Evolutionary conservation across 2,329 filamentous ascomycete genomes (phyloP).

Genomic region (Alternaria rosae): DNA sequence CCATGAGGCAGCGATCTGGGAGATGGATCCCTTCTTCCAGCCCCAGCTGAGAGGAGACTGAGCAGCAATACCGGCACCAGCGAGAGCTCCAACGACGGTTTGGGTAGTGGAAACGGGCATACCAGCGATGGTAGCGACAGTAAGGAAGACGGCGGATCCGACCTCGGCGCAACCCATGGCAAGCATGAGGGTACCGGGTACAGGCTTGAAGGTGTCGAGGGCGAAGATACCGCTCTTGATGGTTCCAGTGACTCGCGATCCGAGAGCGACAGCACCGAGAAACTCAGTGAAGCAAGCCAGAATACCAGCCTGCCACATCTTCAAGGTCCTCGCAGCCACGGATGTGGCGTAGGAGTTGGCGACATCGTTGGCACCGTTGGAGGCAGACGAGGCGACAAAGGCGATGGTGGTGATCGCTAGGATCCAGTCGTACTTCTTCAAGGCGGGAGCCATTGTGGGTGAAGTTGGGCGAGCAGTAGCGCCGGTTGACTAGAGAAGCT

Average conservation of each 20-base stretch:
- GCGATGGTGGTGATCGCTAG: slow-evolving; percentile 51
- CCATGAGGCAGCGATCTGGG: slow-evolving; percentile 55
- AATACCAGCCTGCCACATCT: slow-evolving; percentile 61
- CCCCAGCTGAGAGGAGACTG: slow-evolving; percentile 34
- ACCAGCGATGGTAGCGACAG: slow-evolving; percentile 62
- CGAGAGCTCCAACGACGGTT: slow-evolving; percentile 66
- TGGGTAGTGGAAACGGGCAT: slow-evolving; percentile 69
- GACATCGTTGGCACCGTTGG: slow-evolving; percentile 60
- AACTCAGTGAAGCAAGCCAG: slow-evolving; percentile 61
- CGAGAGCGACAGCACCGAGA: slow-evolving; percentile 60
- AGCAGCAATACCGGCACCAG: slow-evolving; percentile 65
- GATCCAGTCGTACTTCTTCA: slow-evolving; percentile 50
- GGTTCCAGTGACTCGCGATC: slow-evolving; percentile 65
- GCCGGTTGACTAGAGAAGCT: slow-evolving; percentile 1
- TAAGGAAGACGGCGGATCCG: slow-evolving; percentile 47
- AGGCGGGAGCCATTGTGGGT: slow-evolving; percentile 10
- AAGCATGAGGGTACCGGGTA: slow-evolving; percentile 64
- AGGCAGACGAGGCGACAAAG: slow-evolving; percentile 45
- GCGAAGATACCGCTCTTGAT: slow-evolving; percentile 68
- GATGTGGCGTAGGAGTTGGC: slow-evolving; percentile 60
- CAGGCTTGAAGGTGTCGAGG: slow-evolving; percentile 55
- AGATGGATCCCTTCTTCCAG: slow-evolving; percentile 38
- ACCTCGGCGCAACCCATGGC: slow-evolving; percentile 64
- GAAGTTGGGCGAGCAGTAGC: slow-evolving; percentile 1
- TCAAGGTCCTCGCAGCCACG: slow-evolving; percentile 58